These are phyloP conservation scores for Fusarium sulawesiense DNA, from an alignment of 2,329 filamentous ascomycete genomes.

Conservation along the genomic window DNA sequence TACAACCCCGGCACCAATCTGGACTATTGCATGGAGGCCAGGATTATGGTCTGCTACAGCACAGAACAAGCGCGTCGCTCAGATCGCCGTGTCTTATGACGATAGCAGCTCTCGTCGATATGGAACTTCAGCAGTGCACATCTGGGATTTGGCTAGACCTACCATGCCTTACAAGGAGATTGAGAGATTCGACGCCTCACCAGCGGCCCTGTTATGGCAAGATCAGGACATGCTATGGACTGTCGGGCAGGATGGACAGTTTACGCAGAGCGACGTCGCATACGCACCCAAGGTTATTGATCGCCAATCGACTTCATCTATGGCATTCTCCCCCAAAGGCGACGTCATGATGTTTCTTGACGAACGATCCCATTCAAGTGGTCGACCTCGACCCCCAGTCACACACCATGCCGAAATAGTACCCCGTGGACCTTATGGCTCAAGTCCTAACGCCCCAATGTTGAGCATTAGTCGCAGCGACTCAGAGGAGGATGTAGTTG, in stretches of 20 bases:
- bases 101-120: conserved; percentile 64
- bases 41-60: conserved; percentile 73
- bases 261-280: conserved; percentile 73
- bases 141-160: conserved; percentile 76
- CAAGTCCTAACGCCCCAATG: conserved; percentile 61
- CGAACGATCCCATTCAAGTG: conserved; percentile 60
- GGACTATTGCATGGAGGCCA: conserved; percentile 71
- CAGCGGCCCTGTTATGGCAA: conserved; percentile 70
- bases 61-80: conserved; percentile 68
- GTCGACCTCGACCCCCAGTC: conserved; percentile 56
- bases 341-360: conserved; percentile 72
- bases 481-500: conserved; percentile 72
- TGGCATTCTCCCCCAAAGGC: conserved; percentile 69
- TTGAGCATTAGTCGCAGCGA: conserved; percentile 70
- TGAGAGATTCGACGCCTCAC: conserved; percentile 68
- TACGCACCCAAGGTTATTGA: conserved; percentile 73
- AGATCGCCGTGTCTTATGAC: conserved; percentile 72
- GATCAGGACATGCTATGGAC: conserved; percentile 75
- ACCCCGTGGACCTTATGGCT: conserved; percentile 58
- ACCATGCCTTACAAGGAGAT: conserved; percentile 75
- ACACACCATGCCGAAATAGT: conserved; percentile 50
- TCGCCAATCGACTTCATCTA: conserved; percentile 68
- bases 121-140: conserved; percentile 69
- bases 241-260: conserved; percentile 69
- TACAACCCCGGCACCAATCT: conserved; percentile 69